Conservation (phyloP, 139 green algal species). For the Chlamydomonas sphaeroides region DNA sequence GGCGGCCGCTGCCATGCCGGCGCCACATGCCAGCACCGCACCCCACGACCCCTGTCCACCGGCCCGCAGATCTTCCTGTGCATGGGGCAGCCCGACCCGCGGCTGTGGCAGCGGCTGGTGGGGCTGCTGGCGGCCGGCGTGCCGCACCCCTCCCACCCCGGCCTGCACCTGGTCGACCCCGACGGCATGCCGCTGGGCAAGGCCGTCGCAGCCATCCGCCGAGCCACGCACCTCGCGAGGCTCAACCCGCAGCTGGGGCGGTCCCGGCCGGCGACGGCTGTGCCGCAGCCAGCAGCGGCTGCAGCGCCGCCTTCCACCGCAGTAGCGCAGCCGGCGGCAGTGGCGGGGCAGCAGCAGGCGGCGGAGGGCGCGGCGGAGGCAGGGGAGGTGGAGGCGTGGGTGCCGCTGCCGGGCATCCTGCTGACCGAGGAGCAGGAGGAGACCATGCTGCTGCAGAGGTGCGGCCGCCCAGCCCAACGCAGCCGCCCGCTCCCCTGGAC, state of each 20-base stretch:
- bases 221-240: neutral
- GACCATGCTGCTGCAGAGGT: slow-evolving; percentile 41
- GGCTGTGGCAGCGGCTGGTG: slow-evolving; percentile 60
- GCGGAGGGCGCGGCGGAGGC: no score
- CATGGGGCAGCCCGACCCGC: neutral
- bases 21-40: no score
- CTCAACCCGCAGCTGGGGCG: neutral
- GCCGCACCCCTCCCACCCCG: slow-evolving; percentile 47
- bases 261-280: neutral
- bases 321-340: no score
- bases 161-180: slow-evolving; percentile 15
- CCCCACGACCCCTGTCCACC: neutral
- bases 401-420: neutral
- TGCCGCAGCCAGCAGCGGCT: neutral
- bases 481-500: no score
- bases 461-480: no score
- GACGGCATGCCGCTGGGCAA: slow-evolving; percentile 8
- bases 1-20: no score
- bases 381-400: neutral
- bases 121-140: slow-evolving; percentile 40
- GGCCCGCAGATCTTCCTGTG: slow-evolving; percentile 16
- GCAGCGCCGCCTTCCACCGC: neutral
- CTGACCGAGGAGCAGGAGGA: slow-evolving; percentile 24
- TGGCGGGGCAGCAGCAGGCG: neutral
- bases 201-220: slow-evolving; percentile 29